A percentile compares a stretch with the other conserved stretches of the same genome.
These are phyloP conservation scores for Acorus gramineus DNA, from an alignment of 106 monocot species.

Conservation along the genomic window DNA sequence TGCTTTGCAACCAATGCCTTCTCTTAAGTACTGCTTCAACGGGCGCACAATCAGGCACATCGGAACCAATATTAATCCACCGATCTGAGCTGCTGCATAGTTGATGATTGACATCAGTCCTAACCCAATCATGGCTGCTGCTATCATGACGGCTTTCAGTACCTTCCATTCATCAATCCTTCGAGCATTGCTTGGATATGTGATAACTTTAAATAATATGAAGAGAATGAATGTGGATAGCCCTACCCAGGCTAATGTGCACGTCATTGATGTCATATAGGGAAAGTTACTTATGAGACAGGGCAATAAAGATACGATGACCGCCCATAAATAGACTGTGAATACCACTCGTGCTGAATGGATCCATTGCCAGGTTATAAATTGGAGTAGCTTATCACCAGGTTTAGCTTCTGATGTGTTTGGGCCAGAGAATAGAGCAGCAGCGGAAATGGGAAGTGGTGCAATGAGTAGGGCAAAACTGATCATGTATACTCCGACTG, in stretches of 20 bases:
- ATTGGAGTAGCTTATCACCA: not conserved
- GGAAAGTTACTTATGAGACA: conserved; percentile 40
- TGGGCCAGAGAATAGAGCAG: conserved; percentile 42
- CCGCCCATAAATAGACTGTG: conserved; percentile 57
- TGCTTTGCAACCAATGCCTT: not conserved
- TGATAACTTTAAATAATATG: conserved; percentile 9
- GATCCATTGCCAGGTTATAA: conserved; percentile 68
- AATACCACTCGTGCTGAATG: conserved; percentile 51
- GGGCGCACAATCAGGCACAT: conserved; percentile 60
- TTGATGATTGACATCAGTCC: conserved; percentile 90
- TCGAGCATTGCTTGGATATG: too few relatives aligned
- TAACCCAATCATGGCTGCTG: conserved; percentile 44
- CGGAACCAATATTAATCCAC: conserved; percentile 65
- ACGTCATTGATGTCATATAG: conserved; percentile 10
- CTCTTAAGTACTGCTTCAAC: conserved; percentile 14
- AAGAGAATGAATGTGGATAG: conserved; percentile 26
- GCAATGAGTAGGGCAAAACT: conserved; percentile 64
- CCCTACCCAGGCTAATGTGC: conserved; percentile 38
- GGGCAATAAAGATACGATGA: conserved; percentile 46
- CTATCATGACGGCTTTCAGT: conserved; percentile 55
- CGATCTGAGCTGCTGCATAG: conserved; percentile 76
- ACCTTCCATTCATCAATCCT: conserved; percentile 33
- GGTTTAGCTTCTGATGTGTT: not conserved
- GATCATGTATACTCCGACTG: conserved; percentile 91
- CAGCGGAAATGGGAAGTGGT: conserved; percentile 77